phyloP scores from a whole-genome alignment of 2,329 filamentous ascomycete genomes.

The Fusarium sp. region DNA sequence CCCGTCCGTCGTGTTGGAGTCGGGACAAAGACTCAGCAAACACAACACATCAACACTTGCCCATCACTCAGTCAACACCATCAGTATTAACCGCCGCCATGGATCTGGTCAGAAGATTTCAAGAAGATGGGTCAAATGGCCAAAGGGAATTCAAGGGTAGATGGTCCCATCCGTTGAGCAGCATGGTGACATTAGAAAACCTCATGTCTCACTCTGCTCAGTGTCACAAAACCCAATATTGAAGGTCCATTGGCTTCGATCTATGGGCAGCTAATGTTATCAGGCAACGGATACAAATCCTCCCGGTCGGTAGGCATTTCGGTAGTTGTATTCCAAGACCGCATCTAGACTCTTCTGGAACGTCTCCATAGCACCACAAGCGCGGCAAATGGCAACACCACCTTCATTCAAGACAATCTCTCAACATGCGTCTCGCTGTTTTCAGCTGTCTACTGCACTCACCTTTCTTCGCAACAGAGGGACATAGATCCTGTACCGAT shows the following conservation, averaged over 20 bases:
- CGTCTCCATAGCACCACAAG: conserved; percentile 30
- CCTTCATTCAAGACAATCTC: conserved; percentile 10
- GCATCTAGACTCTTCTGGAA: conserved; percentile 34
- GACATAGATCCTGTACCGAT: background rate
- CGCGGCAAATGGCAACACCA: conserved; percentile 34
- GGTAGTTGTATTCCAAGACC: conserved; percentile 13
- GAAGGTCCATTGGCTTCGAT: conserved; percentile 15
- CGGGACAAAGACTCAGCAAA: background rate
- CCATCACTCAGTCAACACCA: background rate
- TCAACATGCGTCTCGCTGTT: conserved; percentile 1
- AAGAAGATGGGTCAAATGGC: background rate
- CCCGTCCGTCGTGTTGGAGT: background rate
- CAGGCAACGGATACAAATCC: conserved; percentile 8
- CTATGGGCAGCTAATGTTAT: background rate
- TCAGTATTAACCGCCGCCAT: background rate
- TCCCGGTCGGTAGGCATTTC: conserved; percentile 16
- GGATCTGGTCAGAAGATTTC: background rate
- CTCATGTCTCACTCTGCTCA: background rate
- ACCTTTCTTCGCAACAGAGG: background rate
- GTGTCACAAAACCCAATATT: background rate
- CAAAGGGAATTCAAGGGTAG: background rate
- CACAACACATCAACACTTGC: background rate
- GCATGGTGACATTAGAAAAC: background rate
- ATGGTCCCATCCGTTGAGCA: background rate
- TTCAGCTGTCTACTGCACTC: background rate